Percentiles rank a stretch among this genome's conserved stretches.
Evolutionary conservation across 805 yeast species (phyloP).

Genomic region (Dipodascopsis uninucleata): DNA sequence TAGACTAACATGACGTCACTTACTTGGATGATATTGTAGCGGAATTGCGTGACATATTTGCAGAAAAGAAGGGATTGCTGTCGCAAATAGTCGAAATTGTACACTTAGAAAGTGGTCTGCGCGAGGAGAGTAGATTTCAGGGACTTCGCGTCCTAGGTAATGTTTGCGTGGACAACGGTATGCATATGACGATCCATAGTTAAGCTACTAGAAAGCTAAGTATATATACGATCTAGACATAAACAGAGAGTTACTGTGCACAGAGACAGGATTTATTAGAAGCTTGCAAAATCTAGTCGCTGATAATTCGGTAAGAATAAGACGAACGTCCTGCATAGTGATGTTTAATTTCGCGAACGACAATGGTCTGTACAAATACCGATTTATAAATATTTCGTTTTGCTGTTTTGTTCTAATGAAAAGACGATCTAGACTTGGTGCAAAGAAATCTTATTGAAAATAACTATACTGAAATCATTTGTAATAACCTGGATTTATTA

Average conservation of each 20-base stretch:
- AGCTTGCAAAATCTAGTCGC: too few relatives aligned
- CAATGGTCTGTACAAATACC: slow-evolving; percentile 6
- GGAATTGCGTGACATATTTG: neutral
- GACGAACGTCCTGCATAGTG: too few relatives aligned
- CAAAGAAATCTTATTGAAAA: slow-evolving; percentile 1
- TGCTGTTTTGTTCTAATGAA: too few relatives aligned
- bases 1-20: neutral
- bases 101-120: neutral
- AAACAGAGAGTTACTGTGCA: neutral
- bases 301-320: too few relatives aligned
- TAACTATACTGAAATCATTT: neutral
- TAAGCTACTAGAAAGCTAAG: slow-evolving; percentile 4
- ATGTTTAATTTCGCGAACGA: slow-evolving; percentile 14
- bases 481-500: neutral
- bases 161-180: slow-evolving; percentile 17
- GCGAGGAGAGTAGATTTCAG: slow-evolving; percentile 2
- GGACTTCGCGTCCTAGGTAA: slow-evolving; percentile 14
- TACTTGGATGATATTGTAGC: neutral
- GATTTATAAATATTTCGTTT: too few relatives aligned
- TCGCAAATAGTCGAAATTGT: neutral
- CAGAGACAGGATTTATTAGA: neutral
- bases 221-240: neutral
- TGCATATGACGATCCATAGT: neutral
- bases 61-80: neutral
- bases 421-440: slow-evolving; percentile 1